Percentiles rank a stretch among this genome's conserved stretches.
These are phyloP conservation scores for Penicillium hordei DNA, from an alignment of 2,329 filamentous ascomycete genomes.

Conservation along the genomic window DNA sequence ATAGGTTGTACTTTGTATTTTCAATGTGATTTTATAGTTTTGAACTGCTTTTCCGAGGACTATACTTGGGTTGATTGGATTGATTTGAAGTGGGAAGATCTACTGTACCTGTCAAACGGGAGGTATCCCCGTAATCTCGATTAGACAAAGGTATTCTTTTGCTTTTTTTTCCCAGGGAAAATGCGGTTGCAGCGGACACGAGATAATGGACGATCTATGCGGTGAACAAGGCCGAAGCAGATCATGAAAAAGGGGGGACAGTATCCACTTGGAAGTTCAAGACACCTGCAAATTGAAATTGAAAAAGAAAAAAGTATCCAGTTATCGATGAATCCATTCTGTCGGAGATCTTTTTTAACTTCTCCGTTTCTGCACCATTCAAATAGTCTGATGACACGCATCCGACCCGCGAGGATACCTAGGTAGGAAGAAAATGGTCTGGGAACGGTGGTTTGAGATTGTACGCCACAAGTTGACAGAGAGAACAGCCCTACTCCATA, in stretches of 20 bases:
- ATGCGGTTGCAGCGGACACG: constrained; percentile 26
- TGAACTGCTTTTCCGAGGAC: neutral
- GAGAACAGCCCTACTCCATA: neutral
- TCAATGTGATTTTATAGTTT: neutral
- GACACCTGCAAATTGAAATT: neutral
- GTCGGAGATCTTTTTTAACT: neutral
- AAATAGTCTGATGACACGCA: constrained; percentile 23
- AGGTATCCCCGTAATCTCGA: neutral
- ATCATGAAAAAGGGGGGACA: constrained; percentile 6
- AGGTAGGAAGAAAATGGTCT: constrained; percentile 3
- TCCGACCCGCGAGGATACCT: constrained; percentile 15
- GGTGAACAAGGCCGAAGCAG: constrained; percentile 2
- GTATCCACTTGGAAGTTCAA: neutral
- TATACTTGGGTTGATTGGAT: too few relatives aligned
- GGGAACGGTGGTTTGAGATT: constrained; percentile 21
- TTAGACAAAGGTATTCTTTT: neutral
- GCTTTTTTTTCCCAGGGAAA: neutral
- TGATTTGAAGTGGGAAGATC: neutral
- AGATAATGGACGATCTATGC: constrained; percentile 15
- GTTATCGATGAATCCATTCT: neutral
- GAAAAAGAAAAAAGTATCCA: constrained; percentile 1
- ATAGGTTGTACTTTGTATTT: neutral
- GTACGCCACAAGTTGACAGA: constrained; percentile 12
- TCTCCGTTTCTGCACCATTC: constrained; percentile 7
- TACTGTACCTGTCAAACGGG: neutral